Percentiles rank a stretch among this genome's conserved stretches.
These are phyloP conservation scores for Heterobasidion irregulare DNA, from an alignment of 1,284 basidiomycete species.

Conservation along the genomic window DNA sequence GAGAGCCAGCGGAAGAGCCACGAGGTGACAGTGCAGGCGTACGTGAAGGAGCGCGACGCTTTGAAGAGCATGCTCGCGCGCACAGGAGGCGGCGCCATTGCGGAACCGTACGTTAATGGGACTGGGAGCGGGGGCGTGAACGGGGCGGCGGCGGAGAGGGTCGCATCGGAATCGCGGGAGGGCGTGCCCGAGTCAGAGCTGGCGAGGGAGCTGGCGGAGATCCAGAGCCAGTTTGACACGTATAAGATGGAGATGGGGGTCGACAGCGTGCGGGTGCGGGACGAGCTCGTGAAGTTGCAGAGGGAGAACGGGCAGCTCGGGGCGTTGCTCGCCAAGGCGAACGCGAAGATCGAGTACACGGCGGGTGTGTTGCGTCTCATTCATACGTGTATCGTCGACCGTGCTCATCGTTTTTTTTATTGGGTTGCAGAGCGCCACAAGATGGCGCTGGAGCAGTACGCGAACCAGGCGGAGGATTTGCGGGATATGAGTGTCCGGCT, in stretches of 20 bases:
- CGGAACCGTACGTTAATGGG: slow-evolving; percentile 23
- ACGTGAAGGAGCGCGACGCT: slow-evolving; percentile 83
- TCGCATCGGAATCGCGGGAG: slow-evolving; percentile 14
- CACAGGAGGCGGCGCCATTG: slow-evolving; percentile 24
- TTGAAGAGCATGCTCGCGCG: slow-evolving; percentile 68
- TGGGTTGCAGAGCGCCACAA: slow-evolving; percentile 48
- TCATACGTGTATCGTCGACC: neutral
- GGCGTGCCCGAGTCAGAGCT: slow-evolving; percentile 20
- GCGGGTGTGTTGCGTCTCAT: slow-evolving; percentile 40
- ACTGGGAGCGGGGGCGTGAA: slow-evolving; percentile 12
- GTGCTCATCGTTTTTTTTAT: neutral
- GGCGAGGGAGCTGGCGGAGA: slow-evolving; percentile 57
- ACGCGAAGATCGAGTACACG: slow-evolving; percentile 69
- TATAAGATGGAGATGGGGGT: slow-evolving; percentile 74
- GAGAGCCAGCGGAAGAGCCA: slow-evolving; percentile 60
- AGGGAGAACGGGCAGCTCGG: slow-evolving; percentile 60
- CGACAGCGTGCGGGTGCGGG: too few species aligned
- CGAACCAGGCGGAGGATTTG: slow-evolving; percentile 47
- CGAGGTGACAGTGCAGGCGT: slow-evolving; percentile 68
- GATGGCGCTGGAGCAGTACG: slow-evolving; percentile 55
- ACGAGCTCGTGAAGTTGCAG: slow-evolving; percentile 60
- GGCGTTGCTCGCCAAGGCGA: slow-evolving; percentile 70
- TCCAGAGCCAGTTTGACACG: slow-evolving; percentile 69
- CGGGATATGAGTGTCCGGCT: slow-evolving; percentile 57
- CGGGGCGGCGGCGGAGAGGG: slow-evolving; percentile 9